Percentiles rank a stretch among this genome's conserved stretches.
Evolutionary conservation across 1,284 basidiomycete species (phyloP).

Genomic region (Rhizopogon hawkerae): DNA sequence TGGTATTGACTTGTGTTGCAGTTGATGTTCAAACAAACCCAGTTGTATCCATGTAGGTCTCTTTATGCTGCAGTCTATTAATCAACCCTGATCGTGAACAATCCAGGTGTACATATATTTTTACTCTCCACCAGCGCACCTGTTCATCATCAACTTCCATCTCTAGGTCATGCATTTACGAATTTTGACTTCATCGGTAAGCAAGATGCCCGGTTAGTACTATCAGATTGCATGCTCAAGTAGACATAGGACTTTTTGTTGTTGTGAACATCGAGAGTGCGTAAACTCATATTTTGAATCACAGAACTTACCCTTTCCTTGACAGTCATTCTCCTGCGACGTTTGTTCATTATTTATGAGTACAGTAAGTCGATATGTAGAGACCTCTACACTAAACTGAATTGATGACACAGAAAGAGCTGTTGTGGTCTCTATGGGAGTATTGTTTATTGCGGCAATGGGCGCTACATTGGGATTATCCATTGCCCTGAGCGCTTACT

Average conservation of each 20-base stretch:
- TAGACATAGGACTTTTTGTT: background rate
- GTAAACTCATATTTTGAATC: background rate
- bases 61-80: background rate
- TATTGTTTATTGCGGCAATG: background rate
- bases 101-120: background rate
- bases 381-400: background rate
- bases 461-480: background rate
- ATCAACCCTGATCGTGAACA: background rate
- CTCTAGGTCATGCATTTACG: background rate
- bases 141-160: background rate
- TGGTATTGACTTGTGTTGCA: background rate
- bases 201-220: background rate
- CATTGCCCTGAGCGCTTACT: background rate
- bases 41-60: background rate
- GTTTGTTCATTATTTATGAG: background rate
- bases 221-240: background rate
- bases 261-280: background rate
- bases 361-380: background rate
- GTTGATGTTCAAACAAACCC: background rate
- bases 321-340: background rate
- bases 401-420: background rate
- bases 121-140: background rate
- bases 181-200: background rate
- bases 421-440: background rate
- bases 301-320: background rate